These are phyloP conservation scores for Clonostachys sp. DNA, from an alignment of 2,329 filamentous ascomycete species.

Conservation along the genomic window DNA sequence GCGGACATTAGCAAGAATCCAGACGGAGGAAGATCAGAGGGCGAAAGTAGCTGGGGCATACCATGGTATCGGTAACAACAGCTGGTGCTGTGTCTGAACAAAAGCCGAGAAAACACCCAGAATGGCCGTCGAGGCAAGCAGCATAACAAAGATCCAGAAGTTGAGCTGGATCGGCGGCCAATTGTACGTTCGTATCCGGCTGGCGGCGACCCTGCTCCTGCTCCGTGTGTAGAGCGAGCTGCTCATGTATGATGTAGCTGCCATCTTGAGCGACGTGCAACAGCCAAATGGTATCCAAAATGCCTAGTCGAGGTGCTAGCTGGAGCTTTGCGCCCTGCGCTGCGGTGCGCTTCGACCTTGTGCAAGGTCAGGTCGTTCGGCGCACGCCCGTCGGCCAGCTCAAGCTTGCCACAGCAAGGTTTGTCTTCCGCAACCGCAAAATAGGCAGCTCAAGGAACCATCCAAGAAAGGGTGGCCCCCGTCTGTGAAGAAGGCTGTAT, in stretches of 20 bases:
- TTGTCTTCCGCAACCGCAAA: too few species aligned
- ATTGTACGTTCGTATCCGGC: slow-evolving; percentile 54
- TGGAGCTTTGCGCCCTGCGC: too few species aligned
- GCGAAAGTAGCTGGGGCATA: slow-evolving; percentile 21
- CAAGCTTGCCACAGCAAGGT: too few species aligned
- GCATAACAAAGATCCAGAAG: slow-evolving; percentile 63
- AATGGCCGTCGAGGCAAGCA: slow-evolving; percentile 52
- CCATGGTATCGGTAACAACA: slow-evolving; percentile 56
- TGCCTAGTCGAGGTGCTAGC: too few species aligned
- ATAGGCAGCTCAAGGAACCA: too few species aligned
- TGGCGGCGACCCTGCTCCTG: slow-evolving; percentile 18
- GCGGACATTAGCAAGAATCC: not conserved
- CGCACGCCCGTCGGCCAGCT: too few species aligned
- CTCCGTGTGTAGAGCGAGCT: slow-evolving; percentile 38
- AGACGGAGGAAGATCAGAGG: not conserved
- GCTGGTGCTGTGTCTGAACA: slow-evolving; percentile 50
- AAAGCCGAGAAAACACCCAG: slow-evolving; percentile 60
- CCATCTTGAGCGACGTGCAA: not conserved
- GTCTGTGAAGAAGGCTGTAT: too few species aligned
- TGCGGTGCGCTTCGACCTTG: too few species aligned
- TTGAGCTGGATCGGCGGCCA: slow-evolving; percentile 66
- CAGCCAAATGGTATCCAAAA: too few species aligned
- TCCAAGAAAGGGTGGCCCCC: too few species aligned
- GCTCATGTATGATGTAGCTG: slow-evolving; percentile 23
- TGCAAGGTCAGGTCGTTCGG: too few species aligned